Percentiles rank a stretch among this genome's conserved stretches.
Evolutionary conservation across 2,329 filamentous ascomycete species (phyloP).

Genomic region (Eurotiales sp.): DNA sequence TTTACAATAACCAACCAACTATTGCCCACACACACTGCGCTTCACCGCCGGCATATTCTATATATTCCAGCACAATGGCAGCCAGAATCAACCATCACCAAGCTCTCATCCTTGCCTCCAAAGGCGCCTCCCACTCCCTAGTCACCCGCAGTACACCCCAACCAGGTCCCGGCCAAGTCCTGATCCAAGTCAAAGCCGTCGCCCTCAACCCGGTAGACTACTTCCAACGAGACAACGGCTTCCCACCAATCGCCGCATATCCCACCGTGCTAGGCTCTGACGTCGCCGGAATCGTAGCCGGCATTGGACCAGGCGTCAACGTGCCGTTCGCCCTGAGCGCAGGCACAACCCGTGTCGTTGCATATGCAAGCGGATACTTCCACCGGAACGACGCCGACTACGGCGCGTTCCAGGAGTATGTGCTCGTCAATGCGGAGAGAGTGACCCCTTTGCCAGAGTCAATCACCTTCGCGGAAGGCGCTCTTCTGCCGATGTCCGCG

Average conservation of each 20-base stretch:
- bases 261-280: constrained; percentile 29
- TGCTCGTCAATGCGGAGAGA: constrained; percentile 29
- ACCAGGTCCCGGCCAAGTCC: constrained; percentile 35
- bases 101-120: constrained; percentile 1
- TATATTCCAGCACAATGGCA: not conserved
- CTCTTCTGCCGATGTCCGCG: constrained; percentile 26
- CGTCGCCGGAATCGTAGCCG: constrained; percentile 27
- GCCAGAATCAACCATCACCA: not conserved
- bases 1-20: too few species aligned
- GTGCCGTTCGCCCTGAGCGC: constrained; percentile 19
- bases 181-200: constrained; percentile 40
- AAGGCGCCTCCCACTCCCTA: constrained; percentile 1
- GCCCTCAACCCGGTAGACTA: constrained; percentile 42
- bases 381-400: constrained; percentile 24
- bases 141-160: constrained; percentile 21
- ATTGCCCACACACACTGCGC: too few species aligned
- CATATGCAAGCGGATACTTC: constrained; percentile 27
- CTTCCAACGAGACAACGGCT: constrained; percentile 21
- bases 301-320: constrained; percentile 22
- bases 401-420: constrained; percentile 26
- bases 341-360: constrained; percentile 28
- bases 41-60: too few species aligned
- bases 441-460: constrained; percentile 26
- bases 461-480: constrained; percentile 24
- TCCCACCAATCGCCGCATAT: constrained; percentile 21